Evolutionary conservation across 2,329 filamentous ascomycete genomes (phyloP).

Genomic region (Curvularia sp.): DNA sequence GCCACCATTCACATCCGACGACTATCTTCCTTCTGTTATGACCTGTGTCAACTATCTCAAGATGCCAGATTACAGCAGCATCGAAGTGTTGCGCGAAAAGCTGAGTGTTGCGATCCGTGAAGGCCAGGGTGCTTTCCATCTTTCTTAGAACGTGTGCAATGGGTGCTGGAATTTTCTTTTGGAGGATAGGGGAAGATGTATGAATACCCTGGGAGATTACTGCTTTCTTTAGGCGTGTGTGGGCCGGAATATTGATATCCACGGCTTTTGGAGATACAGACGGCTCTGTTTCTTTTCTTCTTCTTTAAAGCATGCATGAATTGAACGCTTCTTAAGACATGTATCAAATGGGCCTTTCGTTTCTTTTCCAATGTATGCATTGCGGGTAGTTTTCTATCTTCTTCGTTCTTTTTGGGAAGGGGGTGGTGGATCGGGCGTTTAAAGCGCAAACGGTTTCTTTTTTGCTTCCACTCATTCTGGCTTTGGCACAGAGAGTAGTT

Average conservation of each 20-base stretch:
- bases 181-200: not conserved
- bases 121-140: conserved; percentile 96
- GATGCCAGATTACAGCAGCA: conserved; percentile 86
- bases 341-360: not conserved
- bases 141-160: conserved; percentile 66
- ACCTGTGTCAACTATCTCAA: conserved; percentile 99
- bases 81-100: conserved; percentile 78
- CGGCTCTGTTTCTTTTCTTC: not conserved
- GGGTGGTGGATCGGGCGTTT: not conserved
- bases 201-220: conserved; percentile 8
- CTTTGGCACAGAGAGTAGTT: not conserved
- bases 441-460: not conserved
- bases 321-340: not conserved
- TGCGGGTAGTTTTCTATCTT: conserved; percentile 1
- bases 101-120: conserved; percentile 88
- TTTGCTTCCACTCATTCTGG: no score
- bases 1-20: conserved; percentile 88
- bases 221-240: conserved; percentile 1
- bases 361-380: not conserved
- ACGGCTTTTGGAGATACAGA: conserved; percentile 1
- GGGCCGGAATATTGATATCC: conserved; percentile 8
- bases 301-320: not conserved
- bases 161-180: not conserved
- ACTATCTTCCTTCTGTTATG: conserved; percentile 99
- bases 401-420: not conserved